Evolutionary conservation across 176 grass and related monocot genomes (phyloP), one percentile per base, ranked within the genome.

Genomic region (Tillandsia fasciculata): DNA sequence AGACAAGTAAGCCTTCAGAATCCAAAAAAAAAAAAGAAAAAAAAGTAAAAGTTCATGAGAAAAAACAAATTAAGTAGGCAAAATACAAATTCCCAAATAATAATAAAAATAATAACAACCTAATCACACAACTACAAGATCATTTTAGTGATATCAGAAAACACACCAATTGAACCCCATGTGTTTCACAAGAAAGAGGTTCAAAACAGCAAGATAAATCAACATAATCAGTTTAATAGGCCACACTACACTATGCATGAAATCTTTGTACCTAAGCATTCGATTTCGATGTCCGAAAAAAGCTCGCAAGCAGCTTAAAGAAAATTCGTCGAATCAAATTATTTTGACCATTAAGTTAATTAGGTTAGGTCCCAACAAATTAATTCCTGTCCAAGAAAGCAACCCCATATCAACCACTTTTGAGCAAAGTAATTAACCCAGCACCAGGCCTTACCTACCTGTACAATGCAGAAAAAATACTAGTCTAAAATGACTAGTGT

Each of bases 401-500:
- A 85, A 87, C 64, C 49, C 66, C 57, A 82, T 85, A 90, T 75
- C 91, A 77, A 80, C 83, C 87, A 87, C 87, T 90, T 84, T 75
- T 78, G 78, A 72, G 70, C 76, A 78, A 87, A 87, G 87, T 77
- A 77, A 87, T 78, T 90, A 87, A 76, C 70, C 79, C 79, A 74
- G 87, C 76, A 87, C 75, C 79, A 87, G 71, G 76, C 70, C 76
- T 78, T 81, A 96, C 91, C 87, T 76, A 96, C 86, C 84, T 77
- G 23, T 78, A 78, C 68, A 86, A 75, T 66, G 68, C n/a, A 72
- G 68, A 79, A 68, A 73, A 66, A 82, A 77, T 27, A 64, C 11
- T 52, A 14, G 12, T 48, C 33, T 67, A 15, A 85, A 20, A 64
- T 2, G 50, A 73, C 33, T 65, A 67, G 13, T n/a, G 29, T 67